Evolutionary conservation across 192 early-diverging fungal genomes (phyloP), one percentile per base, ranked within the genome.

Genomic region (Lunasporangiospora selenospora): DNA sequence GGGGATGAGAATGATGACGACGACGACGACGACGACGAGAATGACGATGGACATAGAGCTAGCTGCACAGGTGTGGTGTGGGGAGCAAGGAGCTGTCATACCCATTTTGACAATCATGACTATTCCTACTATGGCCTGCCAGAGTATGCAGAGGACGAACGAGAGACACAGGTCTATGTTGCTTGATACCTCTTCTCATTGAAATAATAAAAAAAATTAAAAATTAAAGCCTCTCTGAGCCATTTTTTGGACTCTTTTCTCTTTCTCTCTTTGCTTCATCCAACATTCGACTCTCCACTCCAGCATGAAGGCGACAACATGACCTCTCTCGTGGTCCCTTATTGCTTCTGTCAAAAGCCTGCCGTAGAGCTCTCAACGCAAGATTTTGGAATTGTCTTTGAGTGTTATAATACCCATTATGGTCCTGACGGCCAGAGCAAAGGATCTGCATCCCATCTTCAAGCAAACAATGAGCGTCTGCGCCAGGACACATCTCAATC

Each of bases 311-410:
- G n/a, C n/a, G n/a, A n/a, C n/a, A n/a, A n/a, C n/a, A n/a, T n/a
- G n/a, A n/a, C n/a, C n/a, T n/a, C n/a, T n/a, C n/a, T n/a, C n/a
- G n/a, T n/a, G n/a, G n/a, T n/a, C n/a, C n/a, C n/a, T n/a, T n/a
- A 50, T 42, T 65, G 63, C 53, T 65, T 65, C 30, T 65, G 63
- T 31, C 27, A 9, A 12, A 46, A 50, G 29, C 53, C 63, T 6
- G 34, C 63, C 3, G n/a, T 42, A 21, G 26, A 13, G 21, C 19
- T 65, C 15, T n/a, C 39, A 11, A 49, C 46, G n/a, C 53, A 21
- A 43, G 9, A 31, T 11, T 26, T 42, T 29, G 63, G 63, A 6
- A 26, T 48, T 5, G 53, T 65, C 11, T 65, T 50, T 21, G 53
- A 65, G 24, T 65, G 63, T 36, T 47, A 65, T 33, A 39, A 27